These are phyloP conservation scores for Fusarium anguioides DNA, from an alignment of 2,329 filamentous ascomycete species.

Conservation along the genomic window DNA sequence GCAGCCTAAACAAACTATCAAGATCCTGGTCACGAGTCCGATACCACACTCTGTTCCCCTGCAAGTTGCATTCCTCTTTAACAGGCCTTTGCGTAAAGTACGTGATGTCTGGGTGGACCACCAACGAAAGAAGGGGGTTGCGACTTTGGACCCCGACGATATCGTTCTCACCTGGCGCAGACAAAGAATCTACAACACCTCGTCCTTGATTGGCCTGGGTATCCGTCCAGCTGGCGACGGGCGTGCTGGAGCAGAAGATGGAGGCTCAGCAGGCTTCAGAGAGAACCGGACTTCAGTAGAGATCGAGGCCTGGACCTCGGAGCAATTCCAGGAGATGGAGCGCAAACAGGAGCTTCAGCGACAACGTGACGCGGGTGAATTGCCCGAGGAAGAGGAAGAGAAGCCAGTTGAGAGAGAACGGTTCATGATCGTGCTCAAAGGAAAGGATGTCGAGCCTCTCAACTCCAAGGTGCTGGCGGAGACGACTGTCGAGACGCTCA, in stretches of 20 bases:
- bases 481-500: slow-evolving; percentile 71
- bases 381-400: slow-evolving; percentile 49
- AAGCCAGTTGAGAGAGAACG: slow-evolving; percentile 47
- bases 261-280: slow-evolving; percentile 63
- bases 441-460: slow-evolving; percentile 61
- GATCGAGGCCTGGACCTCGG: slow-evolving; percentile 81
- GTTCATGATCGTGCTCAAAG: slow-evolving; percentile 65
- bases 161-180: slow-evolving; percentile 85
- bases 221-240: slow-evolving; percentile 60
- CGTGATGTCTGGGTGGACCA: slow-evolving; percentile 75
- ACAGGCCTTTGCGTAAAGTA: slow-evolving; percentile 74
- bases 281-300: slow-evolving; percentile 81
- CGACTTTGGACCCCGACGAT: slow-evolving; percentile 50
- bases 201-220: slow-evolving; percentile 76
- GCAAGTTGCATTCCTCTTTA: slow-evolving; percentile 70
- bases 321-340: slow-evolving; percentile 64
- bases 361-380: slow-evolving; percentile 55
- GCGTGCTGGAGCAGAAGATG: slow-evolving; percentile 54
- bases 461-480: slow-evolving; percentile 63
- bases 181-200: slow-evolving; percentile 78
- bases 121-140: slow-evolving; percentile 61
- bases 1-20: slow-evolving; percentile 41
- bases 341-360: slow-evolving; percentile 61
- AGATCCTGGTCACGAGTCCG: slow-evolving; percentile 66
- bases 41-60: slow-evolving; percentile 68